Base-by-base conservation (phyloP, 169 alveolate species). In the Pseudocohnilembus persalinus region DNA sequence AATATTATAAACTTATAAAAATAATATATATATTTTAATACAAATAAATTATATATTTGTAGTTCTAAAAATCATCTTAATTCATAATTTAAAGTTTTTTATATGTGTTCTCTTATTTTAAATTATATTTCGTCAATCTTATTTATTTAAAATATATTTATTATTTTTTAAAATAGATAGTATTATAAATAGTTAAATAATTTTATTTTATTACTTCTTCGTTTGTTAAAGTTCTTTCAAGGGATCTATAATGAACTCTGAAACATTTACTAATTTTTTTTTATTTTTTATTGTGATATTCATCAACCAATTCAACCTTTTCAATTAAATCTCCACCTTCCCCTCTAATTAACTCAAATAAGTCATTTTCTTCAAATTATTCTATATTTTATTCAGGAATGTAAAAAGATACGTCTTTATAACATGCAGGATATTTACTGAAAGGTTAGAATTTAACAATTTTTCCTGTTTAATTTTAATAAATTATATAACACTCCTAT, bases 391-490 rank as follows among this genome's bases (percentile, higher is more conserved):
- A n/a, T n/a, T n/a, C 94, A 63, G 90, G 85, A 0, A 93, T 88
- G 96, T 96, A 96, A 80, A 96, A 94, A 49, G 96, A 84, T 29
- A 96, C 86, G 77, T 96, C 98, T 81, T 96, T 96, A 86, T 88
- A 94, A 81, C 97, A 96, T 31, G 94, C 89, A 34, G 98, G 98
- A 85, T 80, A 92, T 83, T 90, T 91, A 75, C 96, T 89, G 79
- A 92, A 96, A 0, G 97, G 94, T 82, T 88, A 81, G 81, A 96
- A 96, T 82, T 90, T 91, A n/a, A 89, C 82, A 0, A 93, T 89
- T 78, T 88, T 73, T 32, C 96, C 94, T 64, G 89, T 93, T 72
- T n/a, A n/a, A n/a, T n/a, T n/a, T n/a, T n/a, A n/a, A n/a, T n/a
- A n/a, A n/a, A n/a, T n/a, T n/a, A n/a, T n/a, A n/a, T n/a, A n/a